phyloP scores from a whole-genome alignment of 371 early-diverging fungal genomes.

The Rhizomucor pusillus region DNA sequence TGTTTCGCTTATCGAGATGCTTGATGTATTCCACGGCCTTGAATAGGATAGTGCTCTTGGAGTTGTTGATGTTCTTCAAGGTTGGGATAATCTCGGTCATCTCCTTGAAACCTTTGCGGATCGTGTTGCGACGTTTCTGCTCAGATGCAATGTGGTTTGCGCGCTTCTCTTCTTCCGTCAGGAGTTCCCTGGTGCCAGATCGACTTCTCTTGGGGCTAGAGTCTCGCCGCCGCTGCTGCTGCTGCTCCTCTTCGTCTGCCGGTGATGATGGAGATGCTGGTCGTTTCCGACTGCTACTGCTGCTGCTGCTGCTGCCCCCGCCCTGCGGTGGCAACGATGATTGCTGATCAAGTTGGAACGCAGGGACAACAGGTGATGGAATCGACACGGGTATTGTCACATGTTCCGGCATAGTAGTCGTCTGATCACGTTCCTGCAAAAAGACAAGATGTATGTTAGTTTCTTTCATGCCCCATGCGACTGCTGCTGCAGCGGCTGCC shows the following conservation, averaged over 20 bases:
- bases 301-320: no score
- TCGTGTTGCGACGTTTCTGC: slow-evolving; percentile 85
- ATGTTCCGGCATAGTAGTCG: not conserved
- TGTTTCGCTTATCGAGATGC: slow-evolving; percentile 46
- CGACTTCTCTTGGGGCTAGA: not conserved
- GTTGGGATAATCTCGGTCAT: slow-evolving; percentile 80
- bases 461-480: no score
- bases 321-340: not conserved
- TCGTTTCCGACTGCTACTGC: slow-evolving; percentile 75
- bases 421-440: not conserved
- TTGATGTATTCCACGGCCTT: slow-evolving; percentile 53
- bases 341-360: not conserved
- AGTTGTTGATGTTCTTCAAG: slow-evolving; percentile 50
- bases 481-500: not conserved
- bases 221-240: no score
- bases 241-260: not conserved
- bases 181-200: slow-evolving; percentile 26
- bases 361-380: not conserved
- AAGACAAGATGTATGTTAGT: not conserved
- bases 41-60: slow-evolving; percentile 54
- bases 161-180: slow-evolving; percentile 84
- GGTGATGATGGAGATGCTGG: slow-evolving; percentile 64
- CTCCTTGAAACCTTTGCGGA: slow-evolving; percentile 81
- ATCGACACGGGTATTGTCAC: slow-evolving; percentile 11
- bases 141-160: slow-evolving; percentile 56